A percentile compares a stretch with the other conserved stretches of the same genome.
Evolutionary conservation across 371 early-diverging fungal genomes (phyloP).

Genomic region (Mortierella sp.): DNA sequence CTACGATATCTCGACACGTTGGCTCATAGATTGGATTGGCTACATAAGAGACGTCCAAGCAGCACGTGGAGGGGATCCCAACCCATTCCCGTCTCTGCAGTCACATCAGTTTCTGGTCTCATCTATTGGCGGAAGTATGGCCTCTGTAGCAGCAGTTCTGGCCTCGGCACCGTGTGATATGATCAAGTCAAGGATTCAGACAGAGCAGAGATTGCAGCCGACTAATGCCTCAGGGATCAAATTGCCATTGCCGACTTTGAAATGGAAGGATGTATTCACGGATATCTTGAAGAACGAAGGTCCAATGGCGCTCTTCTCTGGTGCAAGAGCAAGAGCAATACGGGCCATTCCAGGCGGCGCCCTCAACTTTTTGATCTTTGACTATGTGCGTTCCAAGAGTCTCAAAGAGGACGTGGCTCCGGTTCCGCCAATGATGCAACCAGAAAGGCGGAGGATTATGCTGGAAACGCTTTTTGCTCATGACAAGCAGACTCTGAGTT

Average conservation of each 20-base stretch:
- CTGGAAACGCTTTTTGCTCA: conserved; percentile 21
- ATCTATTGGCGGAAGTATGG: conserved; percentile 37
- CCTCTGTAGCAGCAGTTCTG: conserved; percentile 37
- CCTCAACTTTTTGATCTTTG: conserved; percentile 51
- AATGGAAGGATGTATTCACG: conserved; percentile 36
- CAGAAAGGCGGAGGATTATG: conserved; percentile 13
- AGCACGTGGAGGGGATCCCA: conserved; percentile 14
- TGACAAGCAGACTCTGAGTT: conserved; percentile 22
- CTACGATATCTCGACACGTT: conserved; percentile 29
- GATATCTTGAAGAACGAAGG: conserved; percentile 41
- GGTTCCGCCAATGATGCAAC: conserved; percentile 5
- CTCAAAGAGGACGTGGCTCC: conserved; percentile 11
- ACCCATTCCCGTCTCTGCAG: conserved; percentile 24
- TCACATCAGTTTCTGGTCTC: conserved; percentile 40
- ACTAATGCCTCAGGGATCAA: conserved; percentile 40
- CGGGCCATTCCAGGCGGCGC: conserved; percentile 45
- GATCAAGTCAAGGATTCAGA: conserved; percentile 47
- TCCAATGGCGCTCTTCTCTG: conserved; percentile 38
- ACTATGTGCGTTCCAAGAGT: conserved; percentile 37
- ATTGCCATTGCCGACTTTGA: conserved; percentile 27
- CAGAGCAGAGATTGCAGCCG: conserved; percentile 35
- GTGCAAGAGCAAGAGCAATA: conserved; percentile 33
- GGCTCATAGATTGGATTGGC: conserved; percentile 34
- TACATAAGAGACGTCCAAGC: conserved; percentile 34
- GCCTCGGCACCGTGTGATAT: conserved; percentile 38